Base-by-base conservation (phyloP, 352 stramenopile species). In the Phytophthora palmivora region DNA sequence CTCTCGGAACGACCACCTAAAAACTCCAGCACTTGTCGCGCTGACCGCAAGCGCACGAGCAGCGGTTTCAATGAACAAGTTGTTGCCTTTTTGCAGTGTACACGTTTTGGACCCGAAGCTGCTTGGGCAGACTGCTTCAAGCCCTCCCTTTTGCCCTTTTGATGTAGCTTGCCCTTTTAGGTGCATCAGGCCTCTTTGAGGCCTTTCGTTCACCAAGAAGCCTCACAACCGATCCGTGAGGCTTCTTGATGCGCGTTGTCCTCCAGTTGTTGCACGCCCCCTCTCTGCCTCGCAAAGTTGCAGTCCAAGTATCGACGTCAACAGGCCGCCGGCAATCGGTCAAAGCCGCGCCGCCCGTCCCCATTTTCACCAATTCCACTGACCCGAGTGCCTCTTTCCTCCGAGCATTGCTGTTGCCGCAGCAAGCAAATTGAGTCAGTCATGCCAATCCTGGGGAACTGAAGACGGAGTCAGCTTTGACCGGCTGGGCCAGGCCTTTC, bases 181-280 rank as follows among this genome's bases (percentile, higher is more conserved):
- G 9, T 26, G 18, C 18, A 24, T 18, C 16, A n/a, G 26, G 41
- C 41, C 22, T 18, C 19, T 50, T 47, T 57, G 55, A 51, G 39
- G 48, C 10, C 36, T 6, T 51, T 46, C 43, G 50, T 67, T 26
- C 50, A 62, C 51, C 51, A 67, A 56, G 41, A 59, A 62, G 18
- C 54, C 54, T 54, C 53, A 61, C n/a, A 14, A 34, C n/a, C 21
- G 18, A 7, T 14, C 22, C n/a, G 14, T 47, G 49, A 67, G 58
- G 58, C 7, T 60, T 70, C 49, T 72, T 72, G 58, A 33, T 60
- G 58, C 51, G 49, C 56, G 48, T 36, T 36, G 33, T 57, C 37
- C 45, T 49, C 44, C 38, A 56, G 36, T 49, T 26, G 36, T 34
- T 30, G 47, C 57, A 26, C 41, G 58, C 24, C 48, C 58, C 7